These are phyloP conservation scores for Amphibolis antarctica DNA, from an alignment of 106 monocot species.

Conservation along the genomic window DNA sequence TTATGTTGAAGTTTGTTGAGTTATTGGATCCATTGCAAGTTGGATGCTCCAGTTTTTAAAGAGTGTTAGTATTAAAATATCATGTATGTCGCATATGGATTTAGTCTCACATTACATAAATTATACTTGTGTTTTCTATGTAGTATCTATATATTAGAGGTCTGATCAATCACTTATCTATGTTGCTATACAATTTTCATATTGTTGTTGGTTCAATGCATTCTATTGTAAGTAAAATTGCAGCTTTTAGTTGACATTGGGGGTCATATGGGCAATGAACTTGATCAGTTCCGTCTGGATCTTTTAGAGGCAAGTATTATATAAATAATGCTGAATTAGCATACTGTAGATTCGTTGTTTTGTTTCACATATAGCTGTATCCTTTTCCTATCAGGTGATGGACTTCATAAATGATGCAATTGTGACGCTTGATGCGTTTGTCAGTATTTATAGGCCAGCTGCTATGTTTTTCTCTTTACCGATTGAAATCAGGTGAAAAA, in stretches of 20 bases:
- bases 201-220: not conserved
- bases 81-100: too few species aligned
- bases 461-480: conserved; percentile 44
- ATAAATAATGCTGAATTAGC: not conserved
- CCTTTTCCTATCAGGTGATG: conserved; percentile 42
- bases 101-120: too few species aligned
- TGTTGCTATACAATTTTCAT: too few species aligned
- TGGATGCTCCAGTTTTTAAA: too few species aligned
- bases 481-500: conserved; percentile 53
- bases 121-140: too few species aligned
- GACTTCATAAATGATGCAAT: conserved; percentile 96
- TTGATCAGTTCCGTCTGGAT: conserved; percentile 42
- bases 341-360: not conserved
- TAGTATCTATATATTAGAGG: too few species aligned
- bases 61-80: too few species aligned
- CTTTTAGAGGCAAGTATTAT: conserved; percentile 54
- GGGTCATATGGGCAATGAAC: conserved; percentile 19
- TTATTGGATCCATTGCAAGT: too few species aligned
- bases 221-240: not conserved
- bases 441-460: conserved; percentile 56
- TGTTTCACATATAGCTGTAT: conserved; percentile 1
- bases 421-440: conserved; percentile 76
- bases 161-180: too few species aligned
- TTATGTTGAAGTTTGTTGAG: too few species aligned
- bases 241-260: conserved; percentile 39